phyloP scores from a whole-genome alignment of 2,329 filamentous ascomycete species.

The Pseudocercospora macadamiae region DNA sequence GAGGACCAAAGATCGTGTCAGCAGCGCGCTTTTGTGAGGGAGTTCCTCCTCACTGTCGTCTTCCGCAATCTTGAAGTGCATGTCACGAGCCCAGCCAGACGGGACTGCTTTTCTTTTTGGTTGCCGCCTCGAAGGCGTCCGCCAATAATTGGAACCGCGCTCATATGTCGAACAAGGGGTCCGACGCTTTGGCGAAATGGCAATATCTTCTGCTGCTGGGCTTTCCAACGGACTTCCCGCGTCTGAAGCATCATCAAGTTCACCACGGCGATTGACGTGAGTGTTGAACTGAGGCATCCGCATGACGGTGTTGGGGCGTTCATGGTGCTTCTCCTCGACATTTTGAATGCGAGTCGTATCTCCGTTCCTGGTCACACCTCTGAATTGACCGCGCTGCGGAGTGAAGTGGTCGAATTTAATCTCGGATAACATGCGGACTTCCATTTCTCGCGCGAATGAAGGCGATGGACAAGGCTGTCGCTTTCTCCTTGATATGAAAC shows the following conservation, averaged over 20 bases:
- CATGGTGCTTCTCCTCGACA: neutral
- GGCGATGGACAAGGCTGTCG: neutral
- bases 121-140: too few species aligned
- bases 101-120: too few species aligned
- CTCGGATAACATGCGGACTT: slow-evolving; percentile 15
- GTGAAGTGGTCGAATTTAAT: neutral
- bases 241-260: slow-evolving; percentile 22
- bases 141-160: neutral
- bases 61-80: too few species aligned
- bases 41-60: too few species aligned
- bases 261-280: slow-evolving; percentile 19
- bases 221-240: slow-evolving; percentile 8
- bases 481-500: slow-evolving; percentile 3
- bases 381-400: neutral
- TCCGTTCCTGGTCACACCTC: neutral
- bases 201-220: slow-evolving; percentile 6
- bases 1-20: neutral
- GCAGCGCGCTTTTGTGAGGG: too few species aligned
- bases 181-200: neutral
- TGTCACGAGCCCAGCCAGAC: too few species aligned
- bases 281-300: slow-evolving; percentile 6
- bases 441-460: neutral
- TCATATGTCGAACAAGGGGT: neutral
- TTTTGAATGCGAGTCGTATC: too few species aligned
- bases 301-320: neutral